These are phyloP conservation scores for Bipolaris cookei DNA, from an alignment of 2,329 filamentous ascomycete species.

Conservation along the genomic window DNA sequence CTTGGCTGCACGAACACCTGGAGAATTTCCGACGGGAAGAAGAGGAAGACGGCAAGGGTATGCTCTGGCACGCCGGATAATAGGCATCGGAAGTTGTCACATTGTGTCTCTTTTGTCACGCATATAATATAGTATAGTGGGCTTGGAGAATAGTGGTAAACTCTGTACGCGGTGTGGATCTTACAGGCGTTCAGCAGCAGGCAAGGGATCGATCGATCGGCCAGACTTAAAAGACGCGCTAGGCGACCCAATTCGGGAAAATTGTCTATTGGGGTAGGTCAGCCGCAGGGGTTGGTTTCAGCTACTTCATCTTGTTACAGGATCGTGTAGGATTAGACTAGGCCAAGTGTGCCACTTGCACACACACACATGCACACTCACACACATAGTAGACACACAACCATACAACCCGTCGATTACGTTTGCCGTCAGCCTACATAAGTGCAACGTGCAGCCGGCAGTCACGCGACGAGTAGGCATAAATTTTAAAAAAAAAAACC, in stretches of 20 bases:
- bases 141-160: slow-evolving; percentile 8
- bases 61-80: slow-evolving; percentile 37
- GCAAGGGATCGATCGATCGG: slow-evolving; percentile 14
- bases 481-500: not conserved
- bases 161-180: slow-evolving; percentile 17
- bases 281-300: slow-evolving; percentile 22
- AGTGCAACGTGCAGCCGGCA: not conserved
- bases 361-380: too few relatives aligned
- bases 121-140: slow-evolving; percentile 4
- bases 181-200: slow-evolving; percentile 16
- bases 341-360: slow-evolving; percentile 9
- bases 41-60: slow-evolving; percentile 37
- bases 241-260: slow-evolving; percentile 12
- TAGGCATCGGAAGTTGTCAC: slow-evolving; percentile 15
- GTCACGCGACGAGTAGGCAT: not conserved
- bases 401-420: not conserved
- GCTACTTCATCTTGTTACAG: slow-evolving; percentile 23
- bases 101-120: not conserved
- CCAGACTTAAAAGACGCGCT: slow-evolving; percentile 9
- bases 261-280: slow-evolving; percentile 20
- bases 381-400: too few relatives aligned
- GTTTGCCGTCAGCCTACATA: not conserved
- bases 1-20: slow-evolving; percentile 39
- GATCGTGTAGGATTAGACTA: slow-evolving; percentile 25
- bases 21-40: slow-evolving; percentile 36